A percentile compares a stretch with the other conserved stretches of the same genome.
Conservation (phyloP, 176 grass and related monocot genomes). For the Lolium perenne region DNA sequence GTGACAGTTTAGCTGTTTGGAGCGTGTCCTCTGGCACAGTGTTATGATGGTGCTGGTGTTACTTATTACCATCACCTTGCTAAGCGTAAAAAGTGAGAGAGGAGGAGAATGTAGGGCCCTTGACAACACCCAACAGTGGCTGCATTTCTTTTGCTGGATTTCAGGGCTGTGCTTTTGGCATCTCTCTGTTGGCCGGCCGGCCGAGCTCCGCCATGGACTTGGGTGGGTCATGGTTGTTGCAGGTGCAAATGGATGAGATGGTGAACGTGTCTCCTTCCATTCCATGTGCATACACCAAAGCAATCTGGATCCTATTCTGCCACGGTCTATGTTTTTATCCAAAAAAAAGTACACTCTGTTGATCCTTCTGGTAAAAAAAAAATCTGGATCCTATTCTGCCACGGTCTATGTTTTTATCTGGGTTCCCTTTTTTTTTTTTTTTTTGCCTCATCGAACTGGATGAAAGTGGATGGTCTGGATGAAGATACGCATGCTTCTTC, state of each 20-base stretch:
- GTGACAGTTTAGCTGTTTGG: constrained; percentile 24
- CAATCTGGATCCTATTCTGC: no score
- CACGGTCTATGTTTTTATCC: no score
- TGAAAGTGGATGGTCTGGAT: neutral
- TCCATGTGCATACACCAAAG: neutral
- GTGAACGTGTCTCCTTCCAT: neutral
- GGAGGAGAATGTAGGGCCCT: no score
- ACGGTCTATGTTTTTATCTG: no score
- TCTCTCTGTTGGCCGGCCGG: constrained; percentile 40
- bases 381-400: no score
- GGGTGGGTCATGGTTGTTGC: neutral
- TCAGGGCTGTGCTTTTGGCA: constrained; percentile 47
- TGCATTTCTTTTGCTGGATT: constrained; percentile 35
- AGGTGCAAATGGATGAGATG: neutral
- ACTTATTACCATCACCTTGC: neutral
- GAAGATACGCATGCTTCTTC: neutral
- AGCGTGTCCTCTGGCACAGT: constrained; percentile 26
- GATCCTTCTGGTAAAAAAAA: no score
- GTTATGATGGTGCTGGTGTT: neutral
- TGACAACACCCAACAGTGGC: neutral
- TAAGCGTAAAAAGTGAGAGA: constrained; percentile 1
- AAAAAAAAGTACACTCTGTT: no score
- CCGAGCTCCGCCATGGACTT: neutral
- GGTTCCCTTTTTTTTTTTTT: no score
- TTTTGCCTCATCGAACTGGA: no score